These are phyloP conservation scores for Euptelea pleiosperma DNA, from an alignment of 164 flowering plant genomes.

Conservation along the genomic window DNA sequence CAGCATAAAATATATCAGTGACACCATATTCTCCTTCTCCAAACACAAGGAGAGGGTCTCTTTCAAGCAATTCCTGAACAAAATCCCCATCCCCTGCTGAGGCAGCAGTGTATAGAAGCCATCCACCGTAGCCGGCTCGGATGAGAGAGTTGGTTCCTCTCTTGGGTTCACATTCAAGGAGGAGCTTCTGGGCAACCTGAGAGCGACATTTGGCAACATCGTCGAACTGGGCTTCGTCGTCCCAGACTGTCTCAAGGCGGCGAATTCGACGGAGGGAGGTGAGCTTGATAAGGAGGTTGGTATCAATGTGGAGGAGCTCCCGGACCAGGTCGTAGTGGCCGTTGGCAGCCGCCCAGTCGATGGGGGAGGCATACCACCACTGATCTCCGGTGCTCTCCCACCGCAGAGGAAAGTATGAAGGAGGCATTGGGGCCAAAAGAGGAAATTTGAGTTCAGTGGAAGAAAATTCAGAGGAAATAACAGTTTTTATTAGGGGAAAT, in stretches of 20 bases:
- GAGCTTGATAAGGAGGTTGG: conserved; percentile 84
- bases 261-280: conserved; percentile 85
- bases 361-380: conserved; percentile 96
- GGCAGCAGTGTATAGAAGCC: conserved; percentile 97
- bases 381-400: conserved; percentile 98
- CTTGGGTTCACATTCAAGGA: conserved; percentile 47
- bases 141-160: conserved; percentile 50
- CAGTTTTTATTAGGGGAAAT: not conserved
- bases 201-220: conserved; percentile 63
- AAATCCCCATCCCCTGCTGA: conserved; percentile 81
- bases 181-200: conserved; percentile 55
- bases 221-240: conserved; percentile 54
- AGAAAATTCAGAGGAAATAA: not conserved
- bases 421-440: conserved; percentile 27
- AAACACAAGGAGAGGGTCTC: conserved; percentile 68
- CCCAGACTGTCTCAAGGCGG: conserved; percentile 93
- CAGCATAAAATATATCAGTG: conserved; percentile 80
- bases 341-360: conserved; percentile 89
- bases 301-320: conserved; percentile 76
- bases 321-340: conserved; percentile 73
- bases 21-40: conserved; percentile 95
- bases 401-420: conserved; percentile 71
- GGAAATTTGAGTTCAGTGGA: not conserved
- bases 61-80: conserved; percentile 51
- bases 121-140: conserved; percentile 87